These are phyloP conservation scores for Emergomyces orientalis DNA, from an alignment of 2,329 filamentous ascomycete genomes.

Conservation along the genomic window DNA sequence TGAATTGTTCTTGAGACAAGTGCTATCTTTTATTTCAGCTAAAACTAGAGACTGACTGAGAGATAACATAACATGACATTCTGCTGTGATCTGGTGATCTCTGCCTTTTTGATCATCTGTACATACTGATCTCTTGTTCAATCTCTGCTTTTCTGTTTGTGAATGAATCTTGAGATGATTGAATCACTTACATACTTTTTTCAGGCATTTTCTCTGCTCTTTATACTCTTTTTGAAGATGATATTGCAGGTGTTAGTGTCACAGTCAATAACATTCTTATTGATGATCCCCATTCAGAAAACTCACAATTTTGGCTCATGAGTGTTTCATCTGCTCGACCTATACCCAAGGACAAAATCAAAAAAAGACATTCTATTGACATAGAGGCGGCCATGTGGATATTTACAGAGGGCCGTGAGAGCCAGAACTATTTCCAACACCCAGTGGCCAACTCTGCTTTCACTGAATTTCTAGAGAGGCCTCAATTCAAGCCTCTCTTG, in stretches of 20 bases:
- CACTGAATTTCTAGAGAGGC: background rate
- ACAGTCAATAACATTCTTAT: background rate
- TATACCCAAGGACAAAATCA: background rate
- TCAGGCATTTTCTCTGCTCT: background rate
- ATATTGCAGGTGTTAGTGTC: background rate
- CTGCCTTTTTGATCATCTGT: background rate
- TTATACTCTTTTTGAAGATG: background rate
- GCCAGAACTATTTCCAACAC: background rate
- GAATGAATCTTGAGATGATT: conserved; percentile 1
- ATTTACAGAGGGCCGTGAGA: background rate
- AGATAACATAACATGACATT: background rate
- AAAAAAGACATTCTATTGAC: background rate
- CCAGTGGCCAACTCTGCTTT: background rate
- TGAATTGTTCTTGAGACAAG: background rate
- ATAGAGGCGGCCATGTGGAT: background rate
- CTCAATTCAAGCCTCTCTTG: background rate
- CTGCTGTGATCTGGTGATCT: background rate
- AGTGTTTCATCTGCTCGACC: conserved; percentile 2
- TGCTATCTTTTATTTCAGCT: background rate
- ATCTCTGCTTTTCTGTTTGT: background rate
- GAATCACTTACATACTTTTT: background rate
- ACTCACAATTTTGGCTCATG: conserved; percentile 4
- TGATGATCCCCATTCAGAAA: background rate
- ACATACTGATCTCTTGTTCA: conserved; percentile 3
- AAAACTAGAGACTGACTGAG: background rate